Base-by-base conservation (phyloP, 306 rosid genomes). In the Malus sieversii region DNA sequence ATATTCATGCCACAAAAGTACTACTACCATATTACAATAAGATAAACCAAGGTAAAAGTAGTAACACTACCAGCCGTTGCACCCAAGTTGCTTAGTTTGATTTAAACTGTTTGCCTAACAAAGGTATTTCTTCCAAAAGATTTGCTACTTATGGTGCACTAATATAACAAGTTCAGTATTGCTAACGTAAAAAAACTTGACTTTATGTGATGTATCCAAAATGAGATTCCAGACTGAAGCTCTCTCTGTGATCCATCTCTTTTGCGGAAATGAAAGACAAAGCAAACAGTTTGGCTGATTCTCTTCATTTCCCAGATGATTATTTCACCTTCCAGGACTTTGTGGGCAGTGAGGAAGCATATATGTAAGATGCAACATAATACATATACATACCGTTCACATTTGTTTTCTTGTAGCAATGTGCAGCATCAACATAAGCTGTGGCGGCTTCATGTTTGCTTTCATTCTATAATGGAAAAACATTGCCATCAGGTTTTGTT, bases 371-470 rank as follows among this genome's bases (percentile, higher is more conserved):
- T 38, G 51, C 8, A 19, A 64, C 68, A 44, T 8, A 23, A 53
- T 18, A 52, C 88, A 77, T 78, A 57, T 53, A 57, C 92, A 78
- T 82, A 92, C 98, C 98, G 14, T 81, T 88, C 40, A 82, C 79
- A 79, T 85, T 77, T 57, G 88, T 83, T 81, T 95, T 95, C 87
- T 95, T 95, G 69, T 90, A 95, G 89, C 96, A 86, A 83, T 95
- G 96, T 18, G 91, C 97, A 75, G 98, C 97, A 71, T 95, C 99
- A 82, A 89, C 91, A 77, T 88, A 88, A 78, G 99, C 91, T 76
- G 90, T 90, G 72, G 99, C 90, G 38, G 98, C 98, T 84, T 95
- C 99, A 69, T 95, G 99, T 81, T 92, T 90, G 82, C 97, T 96
- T 66, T 96, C 99, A 81, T 75, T 73, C 99, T 95, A 74, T 81